Evolutionary conservation across 1,284 basidiomycete genomes (phyloP).

Genomic region (Naganishia sp.): DNA sequence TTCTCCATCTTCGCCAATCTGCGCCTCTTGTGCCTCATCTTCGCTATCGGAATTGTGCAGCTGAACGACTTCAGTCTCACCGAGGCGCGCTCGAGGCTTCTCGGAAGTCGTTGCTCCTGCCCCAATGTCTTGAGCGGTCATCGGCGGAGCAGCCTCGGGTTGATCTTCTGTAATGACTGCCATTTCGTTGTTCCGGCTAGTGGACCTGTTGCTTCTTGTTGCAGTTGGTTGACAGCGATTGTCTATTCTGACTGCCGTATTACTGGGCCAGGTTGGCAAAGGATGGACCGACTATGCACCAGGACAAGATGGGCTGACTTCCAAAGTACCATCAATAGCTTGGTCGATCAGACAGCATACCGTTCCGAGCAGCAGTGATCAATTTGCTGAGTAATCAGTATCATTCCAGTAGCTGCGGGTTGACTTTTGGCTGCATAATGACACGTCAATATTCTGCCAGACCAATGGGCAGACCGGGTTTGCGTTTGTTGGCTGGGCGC

Average conservation of each 20-base stretch:
- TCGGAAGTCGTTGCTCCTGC: background rate
- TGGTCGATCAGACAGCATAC: no score
- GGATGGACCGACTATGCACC: no score
- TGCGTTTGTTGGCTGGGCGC: background rate
- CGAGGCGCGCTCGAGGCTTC: constrained; percentile 22
- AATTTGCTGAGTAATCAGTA: no score
- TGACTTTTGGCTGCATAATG: background rate
- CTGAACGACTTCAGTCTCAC: constrained; percentile 16
- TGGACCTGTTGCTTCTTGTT: no score
- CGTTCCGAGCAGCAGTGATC: no score
- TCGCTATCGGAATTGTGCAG: constrained; percentile 26
- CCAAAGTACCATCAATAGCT: no score
- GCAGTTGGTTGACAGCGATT: no score
- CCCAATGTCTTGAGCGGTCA: background rate
- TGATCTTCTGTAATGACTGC: constrained; percentile 10
- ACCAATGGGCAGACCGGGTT: constrained; percentile 6
- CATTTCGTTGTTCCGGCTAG: background rate
- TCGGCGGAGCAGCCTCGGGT: background rate
- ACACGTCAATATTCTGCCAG: background rate
- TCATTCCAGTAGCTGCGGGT: no score
- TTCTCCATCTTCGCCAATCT: constrained; percentile 29
- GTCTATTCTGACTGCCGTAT: no score
- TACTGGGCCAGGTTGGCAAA: no score
- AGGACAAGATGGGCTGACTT: no score
- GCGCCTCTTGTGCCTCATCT: constrained; percentile 21